Base-by-base conservation (phyloP, 129 eudicot genomes). In the Pseudognaphalium luteoalbum region DNA sequence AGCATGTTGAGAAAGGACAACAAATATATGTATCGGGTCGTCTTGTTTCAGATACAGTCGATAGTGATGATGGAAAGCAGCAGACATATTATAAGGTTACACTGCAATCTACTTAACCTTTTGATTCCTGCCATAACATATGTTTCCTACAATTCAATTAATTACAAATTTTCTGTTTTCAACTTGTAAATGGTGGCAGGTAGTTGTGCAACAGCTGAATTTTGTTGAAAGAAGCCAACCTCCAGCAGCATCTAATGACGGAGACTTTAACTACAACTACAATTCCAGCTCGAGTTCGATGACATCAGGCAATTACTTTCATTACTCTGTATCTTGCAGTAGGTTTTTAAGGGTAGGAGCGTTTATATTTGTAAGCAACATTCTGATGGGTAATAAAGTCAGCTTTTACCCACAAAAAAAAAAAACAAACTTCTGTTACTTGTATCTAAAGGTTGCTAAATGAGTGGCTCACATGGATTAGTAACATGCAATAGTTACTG, bases 161-260 rank as follows among this genome's bases (percentile, higher is more conserved):
- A 14, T 56, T 54, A 7, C 69, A 50, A 70, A 60, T 16, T 57
- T 33, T 47, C 3, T 20, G 61, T 51, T 17, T 76, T 19, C 12
- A 58, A 17, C 77, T 72, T 59, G 6, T 70, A 35, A 29, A 78
- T 70, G 79, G 30, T 78, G 71, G 67, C 90, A 94, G 97, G 94
- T 94, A n/a, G 94, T 91, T 56, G 99, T 89, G 73, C 91, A 88
- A 76, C 87, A 91, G 81, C 86, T 94, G 54, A 94, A 94, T 75
- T 85, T 94, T 69, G 81, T 94, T 41, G 97, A 89, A 75, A 91
- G 84, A 81, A 79, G 81, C 44, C 16, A 59, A 28, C 76, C 93
- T 1, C 54, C 70, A 33, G 42, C 70, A 9, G 42, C 70, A 21
- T 69, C 87, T 77, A 85, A 94, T 83, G 83, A 84, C 25, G 89